These are phyloP conservation scores for Vachellia pachyceras DNA, from an alignment of 306 rosid species.

Conservation along the genomic window DNA sequence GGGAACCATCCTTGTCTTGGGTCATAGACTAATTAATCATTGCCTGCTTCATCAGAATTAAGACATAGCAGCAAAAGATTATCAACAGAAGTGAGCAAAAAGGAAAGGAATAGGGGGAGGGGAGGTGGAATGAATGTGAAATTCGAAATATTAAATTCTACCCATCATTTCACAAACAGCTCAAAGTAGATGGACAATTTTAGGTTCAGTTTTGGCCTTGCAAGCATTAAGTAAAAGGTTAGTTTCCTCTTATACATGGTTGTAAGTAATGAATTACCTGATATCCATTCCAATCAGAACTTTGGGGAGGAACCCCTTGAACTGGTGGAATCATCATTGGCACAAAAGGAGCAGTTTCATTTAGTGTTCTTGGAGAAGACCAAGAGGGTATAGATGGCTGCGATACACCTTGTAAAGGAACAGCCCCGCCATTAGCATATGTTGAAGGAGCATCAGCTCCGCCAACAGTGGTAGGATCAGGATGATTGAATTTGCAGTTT, in stretches of 20 bases:
- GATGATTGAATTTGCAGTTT: constrained; percentile 94
- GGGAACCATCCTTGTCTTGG: neutral
- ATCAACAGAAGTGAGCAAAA: neutral
- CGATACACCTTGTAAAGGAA: constrained; percentile 59
- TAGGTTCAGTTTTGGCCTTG: constrained; percentile 1
- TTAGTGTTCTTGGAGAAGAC: constrained; percentile 72
- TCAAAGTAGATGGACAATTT: constrained; percentile 21
- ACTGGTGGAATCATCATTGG: constrained; percentile 69
- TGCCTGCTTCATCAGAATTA: constrained; percentile 16
- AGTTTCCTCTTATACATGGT: constrained; percentile 23
- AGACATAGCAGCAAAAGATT: neutral
- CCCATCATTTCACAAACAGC: neutral
- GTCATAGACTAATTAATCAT: neutral
- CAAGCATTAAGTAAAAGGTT: too few relatives aligned
- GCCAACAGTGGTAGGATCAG: constrained; percentile 81
- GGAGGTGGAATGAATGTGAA: neutral
- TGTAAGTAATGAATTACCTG: constrained; percentile 61
- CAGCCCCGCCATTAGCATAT: constrained; percentile 61
- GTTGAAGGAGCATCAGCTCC: constrained; percentile 65
- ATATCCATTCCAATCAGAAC: constrained; percentile 85
- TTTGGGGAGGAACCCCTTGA: constrained; percentile 65
- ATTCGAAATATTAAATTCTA: neutral
- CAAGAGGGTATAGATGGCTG: constrained; percentile 62
- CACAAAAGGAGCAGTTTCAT: constrained; percentile 65
- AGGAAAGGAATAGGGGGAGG: neutral